These are phyloP conservation scores for Coemansia sp. DNA, from an alignment of 192 early-diverging fungal species.

Conservation along the genomic window DNA sequence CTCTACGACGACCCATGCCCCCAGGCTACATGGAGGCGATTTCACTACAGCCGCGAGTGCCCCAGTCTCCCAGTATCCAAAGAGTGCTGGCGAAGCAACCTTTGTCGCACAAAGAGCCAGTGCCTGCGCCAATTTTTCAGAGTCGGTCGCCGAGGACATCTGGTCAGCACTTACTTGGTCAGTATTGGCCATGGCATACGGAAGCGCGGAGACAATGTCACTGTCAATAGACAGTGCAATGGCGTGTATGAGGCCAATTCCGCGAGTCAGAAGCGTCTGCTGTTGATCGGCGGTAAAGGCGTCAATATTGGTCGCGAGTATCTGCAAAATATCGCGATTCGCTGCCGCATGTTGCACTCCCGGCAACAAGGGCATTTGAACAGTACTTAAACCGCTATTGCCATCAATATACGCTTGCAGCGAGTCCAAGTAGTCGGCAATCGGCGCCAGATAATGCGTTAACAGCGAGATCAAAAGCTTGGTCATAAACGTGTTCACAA, in stretches of 20 bases:
- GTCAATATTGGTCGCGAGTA: constrained; percentile 18
- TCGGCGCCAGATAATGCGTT: not conserved
- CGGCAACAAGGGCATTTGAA: constrained; percentile 14
- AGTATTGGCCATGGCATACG: constrained; percentile 4
- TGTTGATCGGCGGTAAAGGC: constrained; percentile 32
- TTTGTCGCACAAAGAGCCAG: constrained; percentile 18
- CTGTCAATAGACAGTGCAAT: constrained; percentile 29
- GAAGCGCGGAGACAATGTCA: constrained; percentile 25
- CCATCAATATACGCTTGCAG: not conserved
- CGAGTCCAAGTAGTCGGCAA: constrained; percentile 20
- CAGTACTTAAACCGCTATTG: not conserved
- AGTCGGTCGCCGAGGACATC: not conserved
- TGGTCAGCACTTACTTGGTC: not conserved
- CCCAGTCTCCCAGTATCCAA: constrained; percentile 25
- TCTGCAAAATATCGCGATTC: constrained; percentile 29
- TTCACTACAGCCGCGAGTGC: constrained; percentile 15
- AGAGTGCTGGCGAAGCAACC: constrained; percentile 14
- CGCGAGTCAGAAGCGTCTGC: constrained; percentile 11
- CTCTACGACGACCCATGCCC: constrained; percentile 18
- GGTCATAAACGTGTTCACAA: constrained; percentile 14
- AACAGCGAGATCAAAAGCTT: constrained; percentile 29
- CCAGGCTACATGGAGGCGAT: constrained; percentile 15
- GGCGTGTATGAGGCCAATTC: constrained; percentile 18
- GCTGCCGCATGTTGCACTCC: constrained; percentile 17
- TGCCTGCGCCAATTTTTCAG: constrained; percentile 24